A percentile compares a stretch with the other conserved stretches of the same genome.
phyloP scores from a whole-genome alignment of 805 yeast species.

The Wickerhamomyces strasburgensis region DNA sequence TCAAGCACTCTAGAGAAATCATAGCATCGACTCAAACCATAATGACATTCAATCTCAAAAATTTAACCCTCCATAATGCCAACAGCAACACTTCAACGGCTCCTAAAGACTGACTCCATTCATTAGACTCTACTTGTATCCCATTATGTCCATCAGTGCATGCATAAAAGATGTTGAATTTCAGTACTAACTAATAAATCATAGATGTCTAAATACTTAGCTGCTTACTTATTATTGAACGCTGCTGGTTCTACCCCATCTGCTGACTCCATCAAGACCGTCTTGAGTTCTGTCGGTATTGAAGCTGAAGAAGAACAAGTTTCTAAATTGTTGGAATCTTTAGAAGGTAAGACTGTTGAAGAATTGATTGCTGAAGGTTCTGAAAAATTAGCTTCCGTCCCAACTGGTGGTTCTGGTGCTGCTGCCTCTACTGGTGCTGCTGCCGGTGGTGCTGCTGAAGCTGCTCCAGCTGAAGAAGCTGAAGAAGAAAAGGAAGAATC shows the following conservation, averaged over 20 bases:
- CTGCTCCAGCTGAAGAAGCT: conserved; percentile 64
- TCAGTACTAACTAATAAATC: conserved; percentile 14
- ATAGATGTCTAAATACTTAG: conserved; percentile 76
- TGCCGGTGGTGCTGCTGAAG: conserved; percentile 69
- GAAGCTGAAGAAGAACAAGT: conserved; percentile 91
- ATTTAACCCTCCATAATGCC: no score
- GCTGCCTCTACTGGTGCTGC: conserved; percentile 67
- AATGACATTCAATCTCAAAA: no score
- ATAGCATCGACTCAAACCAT: no score
- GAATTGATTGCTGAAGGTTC: conserved; percentile 94
- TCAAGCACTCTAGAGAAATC: no score
- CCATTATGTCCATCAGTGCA: not conserved
- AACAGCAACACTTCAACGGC: not conserved
- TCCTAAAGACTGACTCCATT: not conserved
- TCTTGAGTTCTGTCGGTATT: conserved; percentile 91
- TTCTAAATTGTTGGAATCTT: conserved; percentile 70
- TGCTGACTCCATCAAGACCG: conserved; percentile 82
- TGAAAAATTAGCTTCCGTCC: conserved; percentile 94
- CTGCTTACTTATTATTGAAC: conserved; percentile 97
- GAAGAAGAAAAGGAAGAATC: conserved; percentile 66
- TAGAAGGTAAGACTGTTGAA: conserved; percentile 88
- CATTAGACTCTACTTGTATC: not conserved
- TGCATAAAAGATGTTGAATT: not conserved
- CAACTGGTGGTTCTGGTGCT: conserved; percentile 96
- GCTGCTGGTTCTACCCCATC: conserved; percentile 97